phyloP scores from a whole-genome alignment of 2,329 filamentous ascomycete species.

The Dendryphion nanum region DNA sequence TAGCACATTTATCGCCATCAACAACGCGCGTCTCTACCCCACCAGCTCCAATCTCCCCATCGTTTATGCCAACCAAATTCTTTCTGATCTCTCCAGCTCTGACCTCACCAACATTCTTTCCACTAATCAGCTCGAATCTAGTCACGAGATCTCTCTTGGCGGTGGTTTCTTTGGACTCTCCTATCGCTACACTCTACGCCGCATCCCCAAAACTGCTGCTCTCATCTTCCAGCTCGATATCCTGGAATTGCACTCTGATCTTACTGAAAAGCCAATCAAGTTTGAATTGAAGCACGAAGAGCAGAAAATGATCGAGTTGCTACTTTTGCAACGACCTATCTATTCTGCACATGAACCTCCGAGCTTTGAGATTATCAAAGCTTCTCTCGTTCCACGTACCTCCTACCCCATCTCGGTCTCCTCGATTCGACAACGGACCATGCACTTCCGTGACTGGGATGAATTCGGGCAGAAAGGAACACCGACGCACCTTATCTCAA shows the following conservation, averaged over 20 bases:
- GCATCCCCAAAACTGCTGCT: conserved; percentile 13
- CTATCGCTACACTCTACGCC: conserved; percentile 24
- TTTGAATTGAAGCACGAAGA: conserved; percentile 13
- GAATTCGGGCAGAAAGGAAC: conserved; percentile 27
- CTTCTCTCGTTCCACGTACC: conserved; percentile 12
- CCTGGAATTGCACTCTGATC: conserved; percentile 19
- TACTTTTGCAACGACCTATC: conserved; percentile 25
- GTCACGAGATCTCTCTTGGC: conserved; percentile 16
- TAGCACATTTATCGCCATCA: conserved; percentile 23
- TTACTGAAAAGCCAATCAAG: conserved; percentile 11
- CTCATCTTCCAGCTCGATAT: conserved; percentile 31
- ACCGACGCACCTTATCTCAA: conserved; percentile 15
- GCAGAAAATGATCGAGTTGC: conserved; percentile 29
- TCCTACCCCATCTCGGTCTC: background rate
- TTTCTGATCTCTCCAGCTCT: conserved; percentile 16
- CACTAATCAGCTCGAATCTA: conserved; percentile 21
- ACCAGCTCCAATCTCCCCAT: conserved; percentile 14
- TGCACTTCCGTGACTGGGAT: conserved; percentile 33
- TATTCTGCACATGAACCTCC: conserved; percentile 18
- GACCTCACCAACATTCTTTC: conserved; percentile 15
- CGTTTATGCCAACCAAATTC: conserved; percentile 30
- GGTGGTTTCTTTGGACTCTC: conserved; percentile 26
- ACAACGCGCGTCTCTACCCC: conserved; percentile 22
- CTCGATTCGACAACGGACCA: conserved; percentile 6
- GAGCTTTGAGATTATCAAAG: conserved; percentile 25